phyloP scores from a whole-genome alignment of 768 basidiomycete genomes.

The Lentinula raphanica region DNA sequence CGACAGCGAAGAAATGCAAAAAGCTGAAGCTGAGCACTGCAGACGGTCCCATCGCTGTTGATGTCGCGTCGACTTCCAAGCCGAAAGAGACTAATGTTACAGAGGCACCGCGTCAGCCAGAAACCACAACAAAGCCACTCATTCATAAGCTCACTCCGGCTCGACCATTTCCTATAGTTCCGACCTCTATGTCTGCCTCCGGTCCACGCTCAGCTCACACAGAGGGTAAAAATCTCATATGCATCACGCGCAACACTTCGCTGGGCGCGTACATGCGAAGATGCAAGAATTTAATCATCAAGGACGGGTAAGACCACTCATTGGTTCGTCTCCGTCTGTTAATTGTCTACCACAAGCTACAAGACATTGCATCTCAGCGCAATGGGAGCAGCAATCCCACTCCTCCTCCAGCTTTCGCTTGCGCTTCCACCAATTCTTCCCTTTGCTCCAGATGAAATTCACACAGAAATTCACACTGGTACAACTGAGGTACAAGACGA shows the following conservation, averaged over 20 bases:
- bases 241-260: constrained; percentile 70
- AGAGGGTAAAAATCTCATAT: constrained; percentile 79
- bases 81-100: not conserved
- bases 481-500: constrained; percentile 77
- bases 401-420: constrained; percentile 61
- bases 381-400: constrained; percentile 88
- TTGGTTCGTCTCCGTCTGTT: not conserved
- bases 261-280: constrained; percentile 70
- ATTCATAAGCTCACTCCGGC: constrained; percentile 68
- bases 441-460: constrained; percentile 56
- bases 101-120: not conserved
- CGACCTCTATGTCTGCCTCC: constrained; percentile 69
- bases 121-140: constrained; percentile 13
- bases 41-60: not conserved
- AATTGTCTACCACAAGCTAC: constrained; percentile 39
- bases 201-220: constrained; percentile 75
- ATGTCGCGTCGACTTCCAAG: not conserved
- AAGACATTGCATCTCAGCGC: constrained; percentile 71
- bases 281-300: constrained; percentile 67
- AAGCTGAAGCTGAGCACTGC: not conserved
- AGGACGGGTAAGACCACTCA: constrained; percentile 55
- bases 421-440: constrained; percentile 73
- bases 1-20: not conserved
- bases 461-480: constrained; percentile 58
- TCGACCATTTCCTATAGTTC: constrained; percentile 73